Evolutionary conservation across 2,329 filamentous ascomycete genomes (phyloP).

Genomic region (Colletotrichum sublineola): DNA sequence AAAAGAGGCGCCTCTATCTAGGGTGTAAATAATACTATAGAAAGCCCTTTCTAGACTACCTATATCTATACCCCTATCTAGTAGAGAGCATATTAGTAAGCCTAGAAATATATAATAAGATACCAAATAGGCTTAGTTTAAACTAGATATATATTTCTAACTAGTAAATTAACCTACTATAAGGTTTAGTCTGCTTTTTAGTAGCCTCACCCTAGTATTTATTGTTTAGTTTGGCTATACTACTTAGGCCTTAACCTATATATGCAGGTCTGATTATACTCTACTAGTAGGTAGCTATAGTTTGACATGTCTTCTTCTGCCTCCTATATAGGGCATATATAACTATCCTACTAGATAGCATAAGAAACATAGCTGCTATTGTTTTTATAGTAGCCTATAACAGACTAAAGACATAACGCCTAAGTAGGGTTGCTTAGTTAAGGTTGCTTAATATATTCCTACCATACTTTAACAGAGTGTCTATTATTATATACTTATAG

Average conservation of each 20-base stretch:
- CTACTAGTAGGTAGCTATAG: neutral
- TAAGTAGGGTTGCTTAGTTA: neutral
- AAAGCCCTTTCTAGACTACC: too few relatives aligned
- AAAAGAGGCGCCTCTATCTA: conserved; percentile 4
- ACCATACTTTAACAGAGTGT: neutral
- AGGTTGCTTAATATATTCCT: conserved; percentile 5
- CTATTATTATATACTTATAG: conserved; percentile 7
- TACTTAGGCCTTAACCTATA: neutral
- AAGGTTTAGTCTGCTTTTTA: neutral
- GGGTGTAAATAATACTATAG: too few relatives aligned
- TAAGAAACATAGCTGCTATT: neutral
- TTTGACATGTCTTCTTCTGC: conserved; percentile 13
- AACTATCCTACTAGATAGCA: conserved; percentile 6
- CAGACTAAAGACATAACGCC: neutral
- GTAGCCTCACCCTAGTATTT: neutral
- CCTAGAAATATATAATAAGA: too few relatives aligned
- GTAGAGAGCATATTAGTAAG: too few relatives aligned
- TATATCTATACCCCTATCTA: too few relatives aligned
- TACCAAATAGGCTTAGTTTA: too few relatives aligned
- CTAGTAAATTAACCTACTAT: too few relatives aligned
- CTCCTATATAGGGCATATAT: too few relatives aligned
- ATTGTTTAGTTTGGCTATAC: fast-evolving
- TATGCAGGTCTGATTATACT: neutral
- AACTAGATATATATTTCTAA: too few relatives aligned
- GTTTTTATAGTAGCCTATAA: conserved; percentile 4